Percentiles rank a stretch among this genome's conserved stretches.
phyloP scores from a whole-genome alignment of 2,329 filamentous ascomycete species.

The Aspergillus tamarii region DNA sequence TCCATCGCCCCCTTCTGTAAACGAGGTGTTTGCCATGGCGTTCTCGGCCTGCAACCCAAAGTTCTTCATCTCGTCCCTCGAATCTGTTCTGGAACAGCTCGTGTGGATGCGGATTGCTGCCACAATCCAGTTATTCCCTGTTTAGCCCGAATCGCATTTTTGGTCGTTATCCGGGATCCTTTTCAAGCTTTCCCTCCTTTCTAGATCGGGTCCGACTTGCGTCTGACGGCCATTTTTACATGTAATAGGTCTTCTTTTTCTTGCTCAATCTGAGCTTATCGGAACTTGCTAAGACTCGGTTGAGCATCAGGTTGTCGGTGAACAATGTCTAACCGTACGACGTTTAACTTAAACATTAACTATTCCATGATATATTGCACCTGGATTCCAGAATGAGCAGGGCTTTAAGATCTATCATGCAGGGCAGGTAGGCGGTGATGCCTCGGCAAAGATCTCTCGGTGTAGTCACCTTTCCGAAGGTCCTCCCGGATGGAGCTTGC shows the following conservation, averaged over 20 bases:
- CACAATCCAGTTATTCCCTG: not conserved
- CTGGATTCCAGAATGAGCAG: not conserved
- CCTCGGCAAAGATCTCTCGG: constrained; percentile 7
- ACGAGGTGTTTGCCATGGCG: constrained; percentile 18
- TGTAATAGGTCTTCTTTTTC: constrained; percentile 4
- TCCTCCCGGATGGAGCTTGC: constrained; percentile 1
- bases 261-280: constrained; percentile 2
- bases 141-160: not conserved
- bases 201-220: not conserved
- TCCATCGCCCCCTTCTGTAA: constrained; percentile 23
- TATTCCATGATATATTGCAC: constrained; percentile 11
- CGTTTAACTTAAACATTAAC: constrained; percentile 9
- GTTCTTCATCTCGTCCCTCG: constrained; percentile 7
- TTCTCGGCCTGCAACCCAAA: constrained; percentile 4
- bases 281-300: not conserved
- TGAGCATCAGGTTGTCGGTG: constrained; percentile 11
- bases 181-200: not conserved
- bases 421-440: constrained; percentile 10
- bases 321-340: not conserved
- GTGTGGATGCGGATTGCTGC: not conserved
- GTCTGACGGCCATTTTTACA: not conserved
- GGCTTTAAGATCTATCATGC: constrained; percentile 10
- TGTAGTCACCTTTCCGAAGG: not conserved
- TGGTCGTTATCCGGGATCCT: not conserved
- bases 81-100: constrained; percentile 3